Base-by-base conservation (phyloP, 2,329 filamentous ascomycete species). In the Penicillium verrucosum region DNA sequence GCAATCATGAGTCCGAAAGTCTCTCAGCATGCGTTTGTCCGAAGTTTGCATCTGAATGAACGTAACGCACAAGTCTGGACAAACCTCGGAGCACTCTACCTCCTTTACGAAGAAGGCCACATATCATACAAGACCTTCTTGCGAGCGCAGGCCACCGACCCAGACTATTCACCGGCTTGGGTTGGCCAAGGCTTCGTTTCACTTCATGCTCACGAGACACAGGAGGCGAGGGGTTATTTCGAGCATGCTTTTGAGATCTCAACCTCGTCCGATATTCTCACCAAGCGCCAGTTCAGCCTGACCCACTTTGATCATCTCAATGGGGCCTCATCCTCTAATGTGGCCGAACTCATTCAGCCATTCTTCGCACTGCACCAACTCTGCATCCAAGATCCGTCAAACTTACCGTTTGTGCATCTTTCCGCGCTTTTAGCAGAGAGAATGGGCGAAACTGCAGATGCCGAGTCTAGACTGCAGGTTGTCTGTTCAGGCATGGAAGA, bases 211-310 rank as follows among this genome's bases (percentile, higher is more conserved):
- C 92, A 90, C 1, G 88, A 96, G 60, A 65, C 77, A 0, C 85
- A 84, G 59, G 92, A 97, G 74, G 92, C 93, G 1, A 82, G 90
- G 23, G 86, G 87, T 11, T 83, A 97, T 10, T 96, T 97, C 69
- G 92, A 90, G 1, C 94, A 99, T 70, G 93, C 94, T 0, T 94
- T 96, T 78, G 92, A 96, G 61, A 93, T 99, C 47, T 87, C 91
- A 0, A 89, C 91, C 59, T 88, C 90, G 0, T 89, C 89, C 0
- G 87, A 88, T 0, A 72, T 87, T 2, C 79, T 91, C 5, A 85
- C 88, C 0, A 89, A 92, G 70, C 84, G 87, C 30, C 89, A 93
- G 70, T 97, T 92, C 70, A 82, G 90, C 0, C 78, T 88, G 0
- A 89, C 90, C 1, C 81, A 89, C 46, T 97, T 99, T 70, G 93